Base-by-base conservation (phyloP, 1,284 basidiomycete species). In the Cutaneotrichosporon sp. region DNA sequence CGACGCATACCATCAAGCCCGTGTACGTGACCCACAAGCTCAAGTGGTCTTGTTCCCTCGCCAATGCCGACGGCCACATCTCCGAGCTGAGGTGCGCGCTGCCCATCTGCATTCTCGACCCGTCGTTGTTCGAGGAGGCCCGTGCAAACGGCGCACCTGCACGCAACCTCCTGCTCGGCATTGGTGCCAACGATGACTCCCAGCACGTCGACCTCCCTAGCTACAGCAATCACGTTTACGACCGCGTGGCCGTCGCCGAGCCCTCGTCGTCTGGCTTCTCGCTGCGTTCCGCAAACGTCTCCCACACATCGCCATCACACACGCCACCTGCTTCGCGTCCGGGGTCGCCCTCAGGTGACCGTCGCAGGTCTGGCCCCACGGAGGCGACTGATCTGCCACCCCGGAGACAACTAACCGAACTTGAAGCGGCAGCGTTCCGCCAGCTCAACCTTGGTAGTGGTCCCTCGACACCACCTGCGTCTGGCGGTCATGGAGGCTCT, bases 61-160 rank as follows among this genome's bases (percentile, higher is more conserved):
- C 80, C 57, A 94, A 93, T 67, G 78, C 79, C n/a, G 90, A 92
- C 69, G 88, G 88, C 0, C 90, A 92, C 68, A 85, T 84, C 1
- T 92, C 89, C 3, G 90, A 94, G 74, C 79, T 97, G 18, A 84
- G 91, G 8, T 96, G 91, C 70, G 91, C 90, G 0, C 79, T 96
- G 1, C 92, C 91, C 0, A 77, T 97, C 35, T 83, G 87, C 63
- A 80, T 96, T 38, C 84, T 96, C 21, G 85, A 91, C 60, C 66
- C 80, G 55, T 77, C 81, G 9, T 76, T 92, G 1, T 78, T 88
- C 9, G 80, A 84, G 15, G 90, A 94, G 68, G 86, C 88, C 1
- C 79, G 84, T 39, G 75, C 80, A 0, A 80, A 84, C 22, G 86
- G 88, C 5, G 79, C 83, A 21, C 80, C 80, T 10, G 89, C 89